A percentile compares a stretch with the other conserved stretches of the same genome.
Evolutionary conservation across 2,329 filamentous ascomycete species (phyloP).

Genomic region (Colletotrichum nymphaeae): DNA sequence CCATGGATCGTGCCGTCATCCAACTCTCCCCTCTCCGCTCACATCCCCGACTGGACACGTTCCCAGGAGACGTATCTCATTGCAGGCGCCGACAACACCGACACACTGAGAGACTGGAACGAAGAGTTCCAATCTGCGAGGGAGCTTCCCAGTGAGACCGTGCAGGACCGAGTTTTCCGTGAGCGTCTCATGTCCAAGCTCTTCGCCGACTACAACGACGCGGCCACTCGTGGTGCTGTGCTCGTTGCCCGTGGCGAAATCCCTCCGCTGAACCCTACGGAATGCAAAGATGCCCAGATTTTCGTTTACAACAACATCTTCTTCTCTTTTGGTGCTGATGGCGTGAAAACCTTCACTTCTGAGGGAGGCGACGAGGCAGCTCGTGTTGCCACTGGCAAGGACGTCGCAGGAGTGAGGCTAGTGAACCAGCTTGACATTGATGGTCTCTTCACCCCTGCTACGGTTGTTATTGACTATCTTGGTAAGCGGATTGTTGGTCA

Average conservation of each 20-base stretch:
- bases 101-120: constrained; percentile 97
- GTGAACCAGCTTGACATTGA: constrained; percentile 98
- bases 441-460: constrained; percentile 93
- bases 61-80: constrained; percentile 94
- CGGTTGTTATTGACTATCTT: constrained; percentile 95
- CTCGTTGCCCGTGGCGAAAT: constrained; percentile 94
- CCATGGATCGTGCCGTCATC: constrained; percentile 88
- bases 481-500: constrained; percentile 97
- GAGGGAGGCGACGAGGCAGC: constrained; percentile 98
- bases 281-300: constrained; percentile 92
- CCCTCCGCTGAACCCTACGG: constrained; percentile 92
- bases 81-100: constrained; percentile 90
- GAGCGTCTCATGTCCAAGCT: constrained; percentile 95
- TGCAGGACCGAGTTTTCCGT: constrained; percentile 95
- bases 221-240: constrained; percentile 90
- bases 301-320: constrained; percentile 99
- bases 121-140: constrained; percentile 98
- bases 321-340: constrained; percentile 98
- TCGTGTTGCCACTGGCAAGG: constrained; percentile 94
- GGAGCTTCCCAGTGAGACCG: constrained; percentile 91
- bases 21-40: constrained; percentile 72
- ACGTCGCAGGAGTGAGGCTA: constrained; percentile 91
- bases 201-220: constrained; percentile 97
- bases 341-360: constrained; percentile 94
- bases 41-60: constrained; percentile 86